Evolutionary conservation across 768 basidiomycete genomes (phyloP).

Genomic region (Amanita thiersii): DNA sequence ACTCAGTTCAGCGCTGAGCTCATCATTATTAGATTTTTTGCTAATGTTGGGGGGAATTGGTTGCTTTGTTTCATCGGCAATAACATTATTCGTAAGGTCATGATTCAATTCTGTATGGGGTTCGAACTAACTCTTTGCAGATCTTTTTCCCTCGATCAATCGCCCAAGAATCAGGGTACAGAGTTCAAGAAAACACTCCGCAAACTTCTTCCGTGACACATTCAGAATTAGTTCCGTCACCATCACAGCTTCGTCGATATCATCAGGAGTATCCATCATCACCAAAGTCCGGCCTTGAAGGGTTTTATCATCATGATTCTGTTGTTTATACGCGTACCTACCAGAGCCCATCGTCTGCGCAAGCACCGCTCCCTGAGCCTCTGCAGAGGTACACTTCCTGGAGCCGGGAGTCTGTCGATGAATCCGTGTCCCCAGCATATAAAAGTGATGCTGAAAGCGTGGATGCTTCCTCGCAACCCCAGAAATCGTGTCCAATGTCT

Average conservation of each 20-base stretch:
- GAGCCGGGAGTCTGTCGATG: slow-evolving; percentile 4
- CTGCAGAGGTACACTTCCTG: neutral
- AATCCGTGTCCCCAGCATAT: slow-evolving; percentile 24
- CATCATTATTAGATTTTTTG: slow-evolving; percentile 47
- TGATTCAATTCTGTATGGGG: neutral
- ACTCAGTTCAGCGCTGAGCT: slow-evolving; percentile 9
- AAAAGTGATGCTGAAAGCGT: slow-evolving; percentile 28
- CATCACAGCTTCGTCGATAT: slow-evolving; percentile 2
- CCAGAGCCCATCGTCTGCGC: no score
- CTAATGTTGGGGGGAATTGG: slow-evolving; percentile 67
- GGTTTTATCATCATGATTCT: neutral
- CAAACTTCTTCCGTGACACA: slow-evolving; percentile 18
- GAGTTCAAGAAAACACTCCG: slow-evolving; percentile 27
- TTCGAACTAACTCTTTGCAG: slow-evolving; percentile 22
- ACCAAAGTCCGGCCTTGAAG: slow-evolving; percentile 3
- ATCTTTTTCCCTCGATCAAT: slow-evolving; percentile 77
- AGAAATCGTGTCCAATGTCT: slow-evolving; percentile 12
- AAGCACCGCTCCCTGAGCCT: neutral
- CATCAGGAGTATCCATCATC: neutral
- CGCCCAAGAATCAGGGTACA: slow-evolving; percentile 55
- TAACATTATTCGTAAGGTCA: slow-evolving; percentile 63
- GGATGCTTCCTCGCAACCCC: slow-evolving; percentile 18
- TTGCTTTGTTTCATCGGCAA: slow-evolving; percentile 70
- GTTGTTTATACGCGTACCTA: neutral
- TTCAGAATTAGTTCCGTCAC: slow-evolving; percentile 1